Conservation (phyloP, 176 grass and related monocot genomes). For the Avena eriantha region DNA sequence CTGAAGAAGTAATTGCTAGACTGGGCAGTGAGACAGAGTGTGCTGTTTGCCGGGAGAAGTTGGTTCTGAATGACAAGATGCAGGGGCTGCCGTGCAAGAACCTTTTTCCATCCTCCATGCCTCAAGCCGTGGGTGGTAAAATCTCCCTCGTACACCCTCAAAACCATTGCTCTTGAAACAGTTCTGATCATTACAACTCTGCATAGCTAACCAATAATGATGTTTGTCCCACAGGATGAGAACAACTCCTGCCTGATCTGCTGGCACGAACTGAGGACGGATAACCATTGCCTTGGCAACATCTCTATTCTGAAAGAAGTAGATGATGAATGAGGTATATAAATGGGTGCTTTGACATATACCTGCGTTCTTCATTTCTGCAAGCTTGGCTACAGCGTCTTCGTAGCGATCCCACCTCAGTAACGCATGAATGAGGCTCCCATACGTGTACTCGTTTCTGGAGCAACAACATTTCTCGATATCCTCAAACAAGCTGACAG, state of each 20-base stretch:
- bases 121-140: conserved; percentile 91
- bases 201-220: not conserved
- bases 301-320: conserved; percentile 66
- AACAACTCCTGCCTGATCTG: conserved; percentile 90
- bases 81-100: conserved; percentile 98
- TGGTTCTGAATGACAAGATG: conserved; percentile 81
- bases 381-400: conserved; percentile 67
- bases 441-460: conserved; percentile 70
- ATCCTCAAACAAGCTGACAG: conserved; percentile 55
- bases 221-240: conserved; percentile 64
- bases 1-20: conserved; percentile 64
- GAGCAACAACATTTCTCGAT: conserved; percentile 62
- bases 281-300: conserved; percentile 91
- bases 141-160: not conserved
- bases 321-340: conserved; percentile 73
- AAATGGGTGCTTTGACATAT: conserved; percentile 68
- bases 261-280: conserved; percentile 72
- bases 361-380: conserved; percentile 74
- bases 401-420: conserved; percentile 62
- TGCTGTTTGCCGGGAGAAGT: conserved; percentile 92
- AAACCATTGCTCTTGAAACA: not conserved
- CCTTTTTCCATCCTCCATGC: conserved; percentile 90
- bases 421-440: conserved; percentile 77
- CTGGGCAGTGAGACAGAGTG: conserved; percentile 81
- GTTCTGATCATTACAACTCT: not conserved